Percentiles rank a stretch among this genome's conserved stretches.
Evolutionary conservation across 2,329 filamentous ascomycete species (phyloP).

Genomic region (Acephala macrosclerotiorum): DNA sequence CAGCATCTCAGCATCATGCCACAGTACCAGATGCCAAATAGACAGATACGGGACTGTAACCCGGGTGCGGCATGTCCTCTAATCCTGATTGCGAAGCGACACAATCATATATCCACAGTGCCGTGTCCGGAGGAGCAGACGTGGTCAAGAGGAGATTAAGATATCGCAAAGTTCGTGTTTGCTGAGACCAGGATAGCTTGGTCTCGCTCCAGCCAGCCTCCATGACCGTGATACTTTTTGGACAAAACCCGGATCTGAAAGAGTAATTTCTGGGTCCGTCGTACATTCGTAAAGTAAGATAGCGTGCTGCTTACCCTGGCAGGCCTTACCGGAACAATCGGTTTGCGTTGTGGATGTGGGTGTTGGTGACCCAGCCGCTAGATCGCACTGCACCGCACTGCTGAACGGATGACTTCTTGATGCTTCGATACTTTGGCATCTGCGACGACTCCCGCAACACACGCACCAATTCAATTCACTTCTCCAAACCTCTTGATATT

Average conservation of each 20-base stretch:
- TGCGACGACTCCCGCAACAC: neutral
- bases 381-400: too few species aligned
- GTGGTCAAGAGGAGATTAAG: slow-evolving; percentile 7
- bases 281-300: neutral
- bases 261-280: slow-evolving; percentile 6
- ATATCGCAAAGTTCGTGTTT: neutral
- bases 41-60: neutral
- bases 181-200: neutral
- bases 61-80: neutral
- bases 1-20: neutral
- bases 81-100: neutral
- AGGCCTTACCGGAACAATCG: slow-evolving; percentile 1
- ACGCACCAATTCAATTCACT: neutral
- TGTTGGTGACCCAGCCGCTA: neutral
- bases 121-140: slow-evolving; percentile 1
- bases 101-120: neutral
- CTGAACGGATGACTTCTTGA: slow-evolving; percentile 2
- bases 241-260: neutral
- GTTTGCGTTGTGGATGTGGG: neutral
- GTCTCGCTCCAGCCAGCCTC: neutral
- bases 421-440: neutral
- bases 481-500: neutral
- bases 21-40: neutral
- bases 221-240: neutral
- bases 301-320: neutral